Evolutionary conservation across 306 rosid species (phyloP).

Genomic region (Acmispon strigosus): DNA sequence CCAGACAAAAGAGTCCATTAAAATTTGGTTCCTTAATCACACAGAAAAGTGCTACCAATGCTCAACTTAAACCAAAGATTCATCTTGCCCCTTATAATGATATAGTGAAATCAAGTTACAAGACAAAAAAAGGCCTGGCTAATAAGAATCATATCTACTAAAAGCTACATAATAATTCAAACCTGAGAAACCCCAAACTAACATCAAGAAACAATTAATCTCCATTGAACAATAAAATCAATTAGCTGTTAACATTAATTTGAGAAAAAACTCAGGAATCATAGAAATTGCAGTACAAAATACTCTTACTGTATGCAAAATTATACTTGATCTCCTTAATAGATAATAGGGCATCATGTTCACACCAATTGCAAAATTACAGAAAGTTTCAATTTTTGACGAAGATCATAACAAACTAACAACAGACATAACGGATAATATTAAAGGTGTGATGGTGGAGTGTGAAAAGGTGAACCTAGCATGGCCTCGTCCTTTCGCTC

Average conservation of each 20-base stretch:
- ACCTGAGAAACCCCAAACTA: neutral
- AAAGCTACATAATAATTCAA: conserved; percentile 13
- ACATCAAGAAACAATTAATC: neutral
- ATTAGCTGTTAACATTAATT: neutral
- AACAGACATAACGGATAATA: neutral
- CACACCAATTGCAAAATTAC: neutral
- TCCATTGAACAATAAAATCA: neutral
- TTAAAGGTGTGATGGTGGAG: neutral
- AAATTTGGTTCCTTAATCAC: neutral
- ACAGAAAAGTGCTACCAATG: neutral
- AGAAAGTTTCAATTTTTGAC: neutral
- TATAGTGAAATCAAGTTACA: neutral
- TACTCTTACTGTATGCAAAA: neutral
- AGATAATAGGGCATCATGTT: neutral
- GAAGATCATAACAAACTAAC: neutral
- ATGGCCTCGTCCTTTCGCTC: conserved; percentile 80
- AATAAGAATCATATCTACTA: neutral
- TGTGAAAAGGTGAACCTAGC: conserved; percentile 39
- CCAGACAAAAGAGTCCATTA: neutral
- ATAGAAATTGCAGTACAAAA: neutral
- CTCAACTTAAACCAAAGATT: conserved; percentile 8
- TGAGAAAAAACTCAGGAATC: neutral
- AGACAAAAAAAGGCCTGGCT: neutral
- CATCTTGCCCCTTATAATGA: neutral
- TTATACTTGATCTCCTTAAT: neutral